A percentile compares a stretch with the other conserved stretches of the same genome.
Conservation (phyloP, 2,329 filamentous ascomycete species). For the Exophiala mesophila region DNA sequence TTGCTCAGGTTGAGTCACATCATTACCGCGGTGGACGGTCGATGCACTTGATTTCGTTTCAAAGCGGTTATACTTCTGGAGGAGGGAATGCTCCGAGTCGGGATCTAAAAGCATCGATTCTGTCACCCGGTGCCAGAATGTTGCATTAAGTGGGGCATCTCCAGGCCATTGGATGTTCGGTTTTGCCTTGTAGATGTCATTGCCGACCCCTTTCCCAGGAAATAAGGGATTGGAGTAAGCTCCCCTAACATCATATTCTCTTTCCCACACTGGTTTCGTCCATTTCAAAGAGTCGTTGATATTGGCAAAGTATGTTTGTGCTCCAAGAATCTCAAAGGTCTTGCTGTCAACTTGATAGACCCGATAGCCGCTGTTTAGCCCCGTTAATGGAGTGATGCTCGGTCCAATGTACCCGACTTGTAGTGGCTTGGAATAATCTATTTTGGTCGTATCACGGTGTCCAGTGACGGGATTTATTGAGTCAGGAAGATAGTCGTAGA, state of each 20-base stretch:
- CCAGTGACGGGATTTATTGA: constrained; percentile 8
- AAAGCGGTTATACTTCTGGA: constrained; percentile 27
- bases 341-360: constrained; percentile 27
- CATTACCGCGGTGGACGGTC: constrained; percentile 21
- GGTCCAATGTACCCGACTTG: constrained; percentile 28
- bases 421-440: constrained; percentile 26
- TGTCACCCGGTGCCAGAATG: constrained; percentile 30
- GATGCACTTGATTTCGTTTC: constrained; percentile 28
- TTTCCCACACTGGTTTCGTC: constrained; percentile 29
- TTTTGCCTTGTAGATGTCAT: too few species aligned
- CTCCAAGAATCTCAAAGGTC: constrained; percentile 29
- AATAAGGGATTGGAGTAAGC: constrained; percentile 15
- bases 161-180: constrained; percentile 21
- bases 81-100: constrained; percentile 7
- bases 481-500: constrained; percentile 28
- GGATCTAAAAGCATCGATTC: constrained; percentile 27
- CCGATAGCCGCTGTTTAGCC: constrained; percentile 29
- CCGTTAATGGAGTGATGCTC: constrained; percentile 29
- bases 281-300: constrained; percentile 28
- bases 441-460: constrained; percentile 25
- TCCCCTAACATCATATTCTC: constrained; percentile 28
- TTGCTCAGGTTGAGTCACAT: constrained; percentile 21
- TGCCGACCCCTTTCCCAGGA: not conserved
- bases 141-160: constrained; percentile 27
- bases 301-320: constrained; percentile 31